Conservation (phyloP, 2,329 filamentous ascomycete genomes). For the Aspergillus tubingensis region DNA sequence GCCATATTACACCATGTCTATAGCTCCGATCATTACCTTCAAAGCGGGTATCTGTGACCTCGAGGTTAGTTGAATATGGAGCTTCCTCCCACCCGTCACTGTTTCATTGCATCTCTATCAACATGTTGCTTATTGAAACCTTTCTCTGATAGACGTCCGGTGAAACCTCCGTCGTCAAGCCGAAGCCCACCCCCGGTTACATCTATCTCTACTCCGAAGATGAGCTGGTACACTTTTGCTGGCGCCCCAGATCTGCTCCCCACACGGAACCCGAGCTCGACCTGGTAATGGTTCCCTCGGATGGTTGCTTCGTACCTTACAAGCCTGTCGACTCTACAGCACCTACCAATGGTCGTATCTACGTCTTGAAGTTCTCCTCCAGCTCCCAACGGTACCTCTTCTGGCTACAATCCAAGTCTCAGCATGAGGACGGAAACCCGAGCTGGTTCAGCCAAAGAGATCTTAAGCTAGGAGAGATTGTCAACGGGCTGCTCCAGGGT, state of each 20-base stretch:
- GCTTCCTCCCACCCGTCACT: background rate
- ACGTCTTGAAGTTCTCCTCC: conserved; percentile 88
- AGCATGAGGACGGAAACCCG: conserved; percentile 68
- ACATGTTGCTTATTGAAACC: background rate
- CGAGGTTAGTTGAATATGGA: conserved; percentile 61
- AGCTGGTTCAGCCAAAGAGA: conserved; percentile 84
- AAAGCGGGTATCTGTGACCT: conserved; percentile 89
- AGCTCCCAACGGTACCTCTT: conserved; percentile 91
- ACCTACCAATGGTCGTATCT: conserved; percentile 80
- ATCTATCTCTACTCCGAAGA: conserved; percentile 92
- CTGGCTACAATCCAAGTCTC: conserved; percentile 91
- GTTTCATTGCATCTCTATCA: background rate
- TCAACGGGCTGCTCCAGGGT: conserved; percentile 80
- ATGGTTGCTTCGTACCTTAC: conserved; percentile 85
- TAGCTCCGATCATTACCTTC: conserved; percentile 87
- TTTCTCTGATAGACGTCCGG: conserved; percentile 47
- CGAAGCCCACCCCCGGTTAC: conserved; percentile 74
- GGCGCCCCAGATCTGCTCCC: conserved; percentile 75
- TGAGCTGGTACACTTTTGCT: conserved; percentile 96
- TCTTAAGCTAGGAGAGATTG: conserved; percentile 81
- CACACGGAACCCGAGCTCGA: conserved; percentile 78
- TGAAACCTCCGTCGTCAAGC: conserved; percentile 70
- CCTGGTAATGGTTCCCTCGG: conserved; percentile 88
- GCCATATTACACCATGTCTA: conserved; percentile 65
- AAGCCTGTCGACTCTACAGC: conserved; percentile 65